Evolutionary conservation across 371 early-diverging fungal species (phyloP), one percentile per base, ranked within the genome.

Genomic region (Actinomortierella wolfii): DNA sequence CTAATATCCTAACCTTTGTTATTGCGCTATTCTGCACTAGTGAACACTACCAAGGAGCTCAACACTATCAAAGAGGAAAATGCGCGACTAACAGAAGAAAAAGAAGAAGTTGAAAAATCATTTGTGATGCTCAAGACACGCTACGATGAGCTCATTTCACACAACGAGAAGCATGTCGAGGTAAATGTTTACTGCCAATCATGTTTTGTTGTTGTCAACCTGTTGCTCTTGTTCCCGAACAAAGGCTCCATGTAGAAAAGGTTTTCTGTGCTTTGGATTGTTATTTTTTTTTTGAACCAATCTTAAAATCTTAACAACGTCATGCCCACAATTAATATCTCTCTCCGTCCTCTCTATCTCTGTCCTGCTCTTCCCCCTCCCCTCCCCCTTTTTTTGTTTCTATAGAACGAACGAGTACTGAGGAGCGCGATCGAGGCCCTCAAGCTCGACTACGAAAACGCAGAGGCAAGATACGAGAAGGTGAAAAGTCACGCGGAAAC

Each of bases 361-460:
- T n/a, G 7, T 47, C 25, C 28, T 18, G 26, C 20, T 4, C 28
- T 3, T 15, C 34, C 23, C 21, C 29, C 18, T 25, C 42, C 42
- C 42, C 17, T n/a, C n/a, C n/a, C n/a, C n/a, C 42, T 11, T 17
- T 41, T 17, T 41, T 17, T 8, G 11, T 11, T 41, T 2, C n/a
- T 39, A 18, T 54, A 71, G 73, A 71, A 71, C 45, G 73, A 62
- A 23, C 53, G 29, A 23, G 66, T 71, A 11, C 29, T 71, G 18
- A 25, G 73, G 21, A 71, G 53, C 46, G 73, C 73, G 5, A 62
- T 71, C 18, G 73, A 71, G 24, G 45, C 59, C 9, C 46, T 71
- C 41, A 71, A 71, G 49, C 61, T 59, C 20, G 73, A 71, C 50
- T 71, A 56, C 52, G 73, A 71, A 56, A 71, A 59, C 28, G 59